Conservation (phyloP, 495 filamentous ascomycete genomes). For the Xylaria sp. region DNA sequence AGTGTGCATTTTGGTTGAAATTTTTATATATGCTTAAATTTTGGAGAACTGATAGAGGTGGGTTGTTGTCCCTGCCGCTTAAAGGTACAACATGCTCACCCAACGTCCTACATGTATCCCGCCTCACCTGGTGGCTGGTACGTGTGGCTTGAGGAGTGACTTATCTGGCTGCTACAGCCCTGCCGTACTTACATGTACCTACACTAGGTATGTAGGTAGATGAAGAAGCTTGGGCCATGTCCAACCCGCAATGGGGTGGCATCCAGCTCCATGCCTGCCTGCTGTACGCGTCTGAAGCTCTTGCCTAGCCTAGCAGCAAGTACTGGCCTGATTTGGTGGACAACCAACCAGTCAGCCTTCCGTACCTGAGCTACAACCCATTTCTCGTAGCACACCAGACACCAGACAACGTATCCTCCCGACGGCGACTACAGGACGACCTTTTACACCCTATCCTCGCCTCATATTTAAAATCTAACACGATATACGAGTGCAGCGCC, state of each 20-base stretch:
- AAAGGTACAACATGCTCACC: neutral
- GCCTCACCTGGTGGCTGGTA: neutral
- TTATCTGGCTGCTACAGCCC: neutral
- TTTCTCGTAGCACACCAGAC: neutral
- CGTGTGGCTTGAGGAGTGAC: neutral
- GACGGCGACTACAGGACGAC: conserved; percentile 1
- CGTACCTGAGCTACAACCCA: conserved; percentile 14
- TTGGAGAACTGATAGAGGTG: neutral
- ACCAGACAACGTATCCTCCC: neutral
- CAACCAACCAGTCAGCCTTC: conserved; percentile 13
- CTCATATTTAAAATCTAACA: neutral
- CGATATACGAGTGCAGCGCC: neutral
- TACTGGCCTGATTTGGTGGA: conserved; percentile 14
- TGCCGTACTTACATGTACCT: too few relatives aligned
- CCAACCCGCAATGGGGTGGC: neutral
- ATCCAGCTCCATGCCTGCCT: neutral
- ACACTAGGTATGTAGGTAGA: too few relatives aligned
- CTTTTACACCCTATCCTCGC: neutral
- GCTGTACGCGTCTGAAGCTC: conserved; percentile 32
- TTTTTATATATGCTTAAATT: neutral
- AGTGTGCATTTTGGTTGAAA: neutral
- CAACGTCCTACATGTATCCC: neutral
- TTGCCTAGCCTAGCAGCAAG: conserved; percentile 27
- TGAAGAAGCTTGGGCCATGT: conserved; percentile 10
- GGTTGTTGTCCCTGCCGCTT: neutral